These are phyloP conservation scores for Chenopodium suecicum DNA, from an alignment of 148 eudicot species.

Conservation along the genomic window DNA sequence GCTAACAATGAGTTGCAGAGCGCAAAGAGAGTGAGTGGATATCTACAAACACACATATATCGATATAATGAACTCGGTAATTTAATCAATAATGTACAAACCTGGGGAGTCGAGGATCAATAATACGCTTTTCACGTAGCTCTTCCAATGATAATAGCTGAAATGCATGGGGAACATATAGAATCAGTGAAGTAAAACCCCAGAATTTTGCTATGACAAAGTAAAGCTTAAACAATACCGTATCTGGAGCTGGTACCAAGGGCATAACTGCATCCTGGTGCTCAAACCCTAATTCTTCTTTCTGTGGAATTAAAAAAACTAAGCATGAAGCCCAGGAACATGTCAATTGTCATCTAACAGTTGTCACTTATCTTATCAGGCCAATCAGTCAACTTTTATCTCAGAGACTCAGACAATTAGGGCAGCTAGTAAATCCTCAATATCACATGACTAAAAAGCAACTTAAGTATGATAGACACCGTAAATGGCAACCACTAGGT, in stretches of 20 bases:
- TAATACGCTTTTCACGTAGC: slow-evolving; percentile 71
- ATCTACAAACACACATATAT: background rate
- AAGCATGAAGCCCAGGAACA: background rate
- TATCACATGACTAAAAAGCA: background rate
- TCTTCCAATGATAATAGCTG: slow-evolving; percentile 92
- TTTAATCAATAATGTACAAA: slow-evolving; percentile 17
- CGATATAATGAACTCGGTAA: background rate
- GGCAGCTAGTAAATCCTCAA: background rate
- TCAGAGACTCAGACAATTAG: background rate
- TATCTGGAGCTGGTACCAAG: slow-evolving; percentile 69
- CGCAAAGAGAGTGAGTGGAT: background rate
- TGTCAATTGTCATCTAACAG: background rate
- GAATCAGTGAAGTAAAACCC: slow-evolving; percentile 7
- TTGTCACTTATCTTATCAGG: background rate
- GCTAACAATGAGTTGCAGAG: background rate
- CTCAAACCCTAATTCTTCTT: slow-evolving; percentile 80
- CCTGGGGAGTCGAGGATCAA: slow-evolving; percentile 96
- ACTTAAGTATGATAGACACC: background rate
- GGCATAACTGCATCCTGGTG: slow-evolving; percentile 87
- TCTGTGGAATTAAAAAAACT: slow-evolving; percentile 47
- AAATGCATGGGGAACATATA: background rate
- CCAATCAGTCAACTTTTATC: background rate
- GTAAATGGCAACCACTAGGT: background rate
- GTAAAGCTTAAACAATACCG: slow-evolving; percentile 42
- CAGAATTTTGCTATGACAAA: slow-evolving; percentile 9